Evolutionary conservation across 2,329 filamentous ascomycete genomes (phyloP).

Genomic region (Arthrobotrys entomopaga): DNA sequence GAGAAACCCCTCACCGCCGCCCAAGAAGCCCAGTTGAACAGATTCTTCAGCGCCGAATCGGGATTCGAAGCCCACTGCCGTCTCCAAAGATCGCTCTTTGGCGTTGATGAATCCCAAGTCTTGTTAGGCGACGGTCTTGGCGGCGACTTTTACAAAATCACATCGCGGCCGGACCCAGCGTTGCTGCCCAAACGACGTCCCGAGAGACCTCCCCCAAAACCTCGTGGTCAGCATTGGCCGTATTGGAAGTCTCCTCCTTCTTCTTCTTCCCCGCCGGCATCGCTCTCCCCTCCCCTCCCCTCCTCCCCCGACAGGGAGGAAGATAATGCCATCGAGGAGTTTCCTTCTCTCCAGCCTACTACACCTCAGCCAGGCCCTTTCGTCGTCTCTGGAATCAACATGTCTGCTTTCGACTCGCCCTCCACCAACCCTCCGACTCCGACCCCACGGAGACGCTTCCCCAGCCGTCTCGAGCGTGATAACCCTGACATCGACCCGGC

Average conservation of each 20-base stretch:
- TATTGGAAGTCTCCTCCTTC: background rate
- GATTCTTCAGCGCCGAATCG: no score
- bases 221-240: constrained; percentile 2
- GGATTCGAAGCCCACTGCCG: no score
- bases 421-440: background rate
- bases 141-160: no score
- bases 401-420: constrained; percentile 1
- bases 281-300: constrained; percentile 16
- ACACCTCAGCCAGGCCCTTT: background rate
- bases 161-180: no score
- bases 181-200: no score
- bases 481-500: constrained; percentile 47
- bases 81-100: no score
- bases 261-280: constrained; percentile 17
- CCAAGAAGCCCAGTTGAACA: no score
- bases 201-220: background rate
- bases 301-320: constrained; percentile 9
- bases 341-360: background rate
- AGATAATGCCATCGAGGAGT: constrained; percentile 3
- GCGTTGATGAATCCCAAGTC: no score
- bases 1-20: no score
- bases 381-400: background rate
- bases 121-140: no score
- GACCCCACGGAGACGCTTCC: constrained; percentile 16
- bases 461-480: constrained; percentile 35